A percentile compares a stretch with the other conserved stretches of the same genome.
Evolutionary conservation across 2,329 filamentous ascomycete species (phyloP).

Genomic region (Thermoascus crustaceus): DNA sequence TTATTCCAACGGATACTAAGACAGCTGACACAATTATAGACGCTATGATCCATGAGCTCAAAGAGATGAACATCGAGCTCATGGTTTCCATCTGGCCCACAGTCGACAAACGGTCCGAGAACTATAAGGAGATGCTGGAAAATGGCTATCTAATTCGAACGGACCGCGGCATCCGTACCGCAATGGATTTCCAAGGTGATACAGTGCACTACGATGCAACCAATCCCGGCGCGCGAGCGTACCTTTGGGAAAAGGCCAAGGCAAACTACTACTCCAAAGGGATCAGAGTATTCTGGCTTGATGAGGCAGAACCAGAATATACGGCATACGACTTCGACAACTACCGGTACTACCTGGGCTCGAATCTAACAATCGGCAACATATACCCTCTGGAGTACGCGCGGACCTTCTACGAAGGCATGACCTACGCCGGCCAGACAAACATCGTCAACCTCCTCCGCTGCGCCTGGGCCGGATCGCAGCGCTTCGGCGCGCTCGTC

Average conservation of each 20-base stretch:
- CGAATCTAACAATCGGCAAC: conserved; percentile 48
- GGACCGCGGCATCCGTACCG: conserved; percentile 51
- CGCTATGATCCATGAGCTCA: no score
- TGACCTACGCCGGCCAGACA: no score
- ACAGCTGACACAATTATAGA: no score
- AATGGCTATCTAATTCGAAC: no score
- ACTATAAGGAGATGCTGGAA: no score
- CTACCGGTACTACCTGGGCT: conserved; percentile 47
- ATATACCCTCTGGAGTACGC: conserved; percentile 52
- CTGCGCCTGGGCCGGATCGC: background rate
- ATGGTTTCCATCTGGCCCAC: conserved; percentile 63
- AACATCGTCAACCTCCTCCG: conserved; percentile 10
- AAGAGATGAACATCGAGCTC: conserved; percentile 49
- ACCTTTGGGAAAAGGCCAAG: conserved; percentile 50
- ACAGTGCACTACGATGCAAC: conserved; percentile 50
- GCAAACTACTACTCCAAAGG: conserved; percentile 53
- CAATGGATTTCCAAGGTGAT: conserved; percentile 48
- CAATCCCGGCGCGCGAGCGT: conserved; percentile 48
- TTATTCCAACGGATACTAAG: no score
- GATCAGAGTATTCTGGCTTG: conserved; percentile 57
- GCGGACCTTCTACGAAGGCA: conserved; percentile 50
- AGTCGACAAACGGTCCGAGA: conserved; percentile 53
- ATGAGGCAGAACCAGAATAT: conserved; percentile 58
- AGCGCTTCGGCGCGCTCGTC: conserved; percentile 14
- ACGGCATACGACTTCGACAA: conserved; percentile 60